Evolutionary conservation across 202 grass and related monocot genomes (phyloP).

Genomic region (Eragrostis tef): DNA sequence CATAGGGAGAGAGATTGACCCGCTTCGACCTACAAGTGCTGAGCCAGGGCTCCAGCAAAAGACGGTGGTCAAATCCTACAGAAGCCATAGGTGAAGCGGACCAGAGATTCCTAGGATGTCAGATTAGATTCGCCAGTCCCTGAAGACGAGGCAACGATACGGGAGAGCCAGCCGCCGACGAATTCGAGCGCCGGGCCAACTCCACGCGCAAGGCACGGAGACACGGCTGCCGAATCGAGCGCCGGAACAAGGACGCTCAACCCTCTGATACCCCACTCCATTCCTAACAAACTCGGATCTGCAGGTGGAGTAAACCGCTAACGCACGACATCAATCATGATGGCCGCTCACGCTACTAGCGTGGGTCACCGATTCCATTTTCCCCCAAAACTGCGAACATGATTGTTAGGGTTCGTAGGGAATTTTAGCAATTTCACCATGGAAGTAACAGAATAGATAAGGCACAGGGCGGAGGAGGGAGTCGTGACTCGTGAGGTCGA

Average conservation of each 20-base stretch:
- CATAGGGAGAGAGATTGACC: not conserved
- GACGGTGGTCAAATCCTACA: slow-evolving; percentile 1
- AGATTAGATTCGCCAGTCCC: not conserved
- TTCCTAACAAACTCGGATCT: slow-evolving; percentile 6
- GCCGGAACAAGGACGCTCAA: not conserved
- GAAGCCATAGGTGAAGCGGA: not conserved
- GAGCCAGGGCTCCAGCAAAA: not conserved
- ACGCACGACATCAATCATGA: not conserved
- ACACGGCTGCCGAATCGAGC: not conserved
- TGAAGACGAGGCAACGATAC: not conserved
- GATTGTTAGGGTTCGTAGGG: not conserved
- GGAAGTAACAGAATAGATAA: not conserved
- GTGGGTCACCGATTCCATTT: not conserved
- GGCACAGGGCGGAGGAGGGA: not conserved
- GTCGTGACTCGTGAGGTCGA: not conserved
- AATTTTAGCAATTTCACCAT: slow-evolving; percentile 23
- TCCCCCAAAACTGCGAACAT: not conserved
- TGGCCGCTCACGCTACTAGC: not conserved
- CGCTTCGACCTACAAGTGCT: not conserved
- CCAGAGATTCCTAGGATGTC: slow-evolving; percentile 31
- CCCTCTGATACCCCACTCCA: not conserved
- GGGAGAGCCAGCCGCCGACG: not conserved
- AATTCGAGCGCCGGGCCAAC: no score
- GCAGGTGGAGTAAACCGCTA: not conserved
- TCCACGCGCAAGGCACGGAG: no score